Conservation (phyloP, 495 filamentous ascomycete genomes). For the Parachaetomium inaequale region DNA sequence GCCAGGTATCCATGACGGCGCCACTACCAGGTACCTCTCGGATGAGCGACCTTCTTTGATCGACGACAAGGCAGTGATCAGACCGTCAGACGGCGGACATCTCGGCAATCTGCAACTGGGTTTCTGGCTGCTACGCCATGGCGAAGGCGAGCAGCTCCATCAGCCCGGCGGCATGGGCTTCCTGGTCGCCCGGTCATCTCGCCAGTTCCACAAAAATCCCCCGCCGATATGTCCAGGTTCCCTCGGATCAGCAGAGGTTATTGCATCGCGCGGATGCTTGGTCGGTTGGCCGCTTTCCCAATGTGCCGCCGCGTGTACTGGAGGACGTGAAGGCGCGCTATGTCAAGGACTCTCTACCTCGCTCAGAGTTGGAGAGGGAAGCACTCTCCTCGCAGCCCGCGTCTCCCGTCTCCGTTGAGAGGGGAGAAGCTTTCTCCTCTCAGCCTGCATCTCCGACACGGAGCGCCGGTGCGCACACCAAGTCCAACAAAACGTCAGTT, state of each 20-base stretch:
- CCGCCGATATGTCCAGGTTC: conserved; percentile 40
- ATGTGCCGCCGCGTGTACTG: conserved; percentile 40
- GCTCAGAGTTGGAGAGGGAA: neutral
- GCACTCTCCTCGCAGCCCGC: neutral
- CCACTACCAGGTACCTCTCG: too few relatives aligned
- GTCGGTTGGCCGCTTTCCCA: conserved; percentile 30
- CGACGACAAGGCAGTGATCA: too few relatives aligned
- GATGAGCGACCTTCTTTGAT: too few relatives aligned
- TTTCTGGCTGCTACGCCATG: neutral
- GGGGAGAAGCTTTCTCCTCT: neutral
- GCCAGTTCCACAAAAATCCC: conserved; percentile 5
- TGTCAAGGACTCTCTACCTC: neutral
- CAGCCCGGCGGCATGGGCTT: neutral
- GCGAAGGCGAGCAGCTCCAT: neutral
- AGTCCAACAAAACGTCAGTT: neutral
- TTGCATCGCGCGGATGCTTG: conserved; percentile 50
- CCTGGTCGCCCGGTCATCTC: conserved; percentile 12
- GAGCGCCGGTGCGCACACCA: neutral
- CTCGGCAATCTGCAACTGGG: neutral
- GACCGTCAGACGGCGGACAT: too few relatives aligned
- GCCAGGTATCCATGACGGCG: too few relatives aligned
- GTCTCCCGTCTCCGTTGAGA: neutral
- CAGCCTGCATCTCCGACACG: neutral
- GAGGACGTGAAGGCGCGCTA: conserved; percentile 27
- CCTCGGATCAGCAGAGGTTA: conserved; percentile 57